Evolutionary conservation across 768 basidiomycete species (phyloP), one percentile per base, ranked within the genome.

Genomic region (Lyophyllum atratum): DNA sequence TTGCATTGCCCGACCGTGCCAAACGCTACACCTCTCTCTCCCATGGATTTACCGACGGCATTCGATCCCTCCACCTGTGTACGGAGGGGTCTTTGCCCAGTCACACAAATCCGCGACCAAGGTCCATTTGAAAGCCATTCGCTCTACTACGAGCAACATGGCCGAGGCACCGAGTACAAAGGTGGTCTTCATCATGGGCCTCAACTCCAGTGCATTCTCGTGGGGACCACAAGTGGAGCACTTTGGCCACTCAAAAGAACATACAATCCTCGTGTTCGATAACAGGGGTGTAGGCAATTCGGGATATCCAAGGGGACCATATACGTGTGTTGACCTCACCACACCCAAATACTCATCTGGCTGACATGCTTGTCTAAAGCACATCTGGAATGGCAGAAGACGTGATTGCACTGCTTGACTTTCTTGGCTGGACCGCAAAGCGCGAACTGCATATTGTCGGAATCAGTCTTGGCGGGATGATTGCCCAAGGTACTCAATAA

Each of bases 271-370:
- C 1, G 89, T 91, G 4, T 92, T 93, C 66, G 92, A 93, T 70
- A 93, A 94, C 68, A 81, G 92, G 33, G 92, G 92, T 1, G 90
- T 90, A 6, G 92, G 92, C 7, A 82, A 90, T 68, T 90, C 87
- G 28, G 82, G 78, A 4, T 76, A 83, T 40, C 91, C 91, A 0
- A 70, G 76, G 43, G 92, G 91, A 1, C 90, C 90, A 1, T 93
- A 93, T 72, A 80, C 87, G 90, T 92, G 65, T 56, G 83, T 76
- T n/a, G 14, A 24, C n/a, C 40, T 52, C 43, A 46, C n/a, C 50
- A 19, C 31, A 25, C 15, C 19, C 15, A 22, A 25, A 22, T 22
- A 9, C 12, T 28, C 24, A 14, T 12, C 4, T 21, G 12, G 19
- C n/a, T 59, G 14, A 34, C 26, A 22, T 49, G 8, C 29, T 9